Base-by-base conservation (phyloP, 371 early-diverging fungal genomes). In the Rhizopus microsporus region DNA sequence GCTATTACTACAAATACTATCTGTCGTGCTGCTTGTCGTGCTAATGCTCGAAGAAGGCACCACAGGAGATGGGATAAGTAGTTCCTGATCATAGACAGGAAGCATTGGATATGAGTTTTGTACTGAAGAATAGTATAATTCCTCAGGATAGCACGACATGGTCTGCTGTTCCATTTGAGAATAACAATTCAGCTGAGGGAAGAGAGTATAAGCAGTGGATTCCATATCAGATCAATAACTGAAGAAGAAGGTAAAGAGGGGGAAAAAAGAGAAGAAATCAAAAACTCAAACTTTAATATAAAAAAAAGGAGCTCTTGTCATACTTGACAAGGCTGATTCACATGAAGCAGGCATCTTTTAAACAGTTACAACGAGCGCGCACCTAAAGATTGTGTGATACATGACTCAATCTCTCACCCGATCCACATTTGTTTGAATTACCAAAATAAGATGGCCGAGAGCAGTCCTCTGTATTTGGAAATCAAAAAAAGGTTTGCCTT, bases 361-460 rank as follows among this genome's bases (percentile, higher is more conserved):
- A 43, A n/a, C 15, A 7, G n/a, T 15, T 43, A 16, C 7, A 43
- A n/a, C 44, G 10, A n/a, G 16, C 10, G n/a, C 44, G 44, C 44
- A 16, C 44, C n/a, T 43, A 23, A 23, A 43, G n/a, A 43, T 13
- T 43, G 44, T 43, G 44, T 43, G 16, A 43, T 43, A 43, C 44
- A 13, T 43, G 17, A 43, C 10, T 37, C 38, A 43, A 17, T 23
- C 23, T 43, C 44, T 43, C 44, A 43, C 44, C 44, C 44, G 44
- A 43, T 17, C 17, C 44, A 15, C 17, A 13, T 16, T 43, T 17
- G 16, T 7, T 7, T n/a, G 16, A 43, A 43, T 43, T 43, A 43
- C 44, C 44, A 43, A 43, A 43, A 12, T 15, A 15, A 43, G 44
- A 16, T 43, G 44, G 16, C 15, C 44, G 44, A 43, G n/a, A 23